Base-by-base conservation (phyloP, 768 basidiomycete species). In the Lactarius sanguifluus region DNA sequence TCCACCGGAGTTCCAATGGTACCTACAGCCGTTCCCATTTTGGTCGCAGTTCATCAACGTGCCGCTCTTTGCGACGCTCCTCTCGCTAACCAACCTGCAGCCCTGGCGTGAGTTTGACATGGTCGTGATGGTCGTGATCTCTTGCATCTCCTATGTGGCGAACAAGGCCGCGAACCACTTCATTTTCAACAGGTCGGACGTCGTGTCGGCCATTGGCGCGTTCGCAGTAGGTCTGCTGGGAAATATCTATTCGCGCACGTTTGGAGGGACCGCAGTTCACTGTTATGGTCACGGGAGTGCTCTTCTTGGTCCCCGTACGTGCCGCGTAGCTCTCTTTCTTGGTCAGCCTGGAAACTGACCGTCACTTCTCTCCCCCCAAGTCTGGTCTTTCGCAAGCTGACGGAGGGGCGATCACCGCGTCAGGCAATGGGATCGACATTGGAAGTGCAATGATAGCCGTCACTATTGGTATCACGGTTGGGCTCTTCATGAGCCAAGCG, bases 361-460 rank as follows among this genome's bases (percentile, higher is more conserved):
- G 45, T 64, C 52, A 58, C 18, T 63, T 63, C 20, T 30, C 57
- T 69, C 38, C 57, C 57, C 38, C 57, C 57, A 69, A 92, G 91
- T 91, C 90, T 64, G 92, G 92, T 52, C 82, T 94, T 57, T 91
- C 93, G 10, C 90, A 92, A 75, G 90, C 91, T 1, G 65, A 52
- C 9, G 92, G 92, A 59, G 92, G 91, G 5, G 57, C 62, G 43
- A 87, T 94, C 70, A 87, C 89, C 5, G 89, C 89, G 3, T 88
- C 89, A 69, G 91, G 90, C 23, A 86, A 85, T 72, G 88, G 87
- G 28, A 91, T 94, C 68, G 91, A 92, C 70, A 91, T 94, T 61
- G 90, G 92, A 68, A 86, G 87, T 40, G 89, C 92, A 9, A 93
- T 93, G 90, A 91, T 92, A 67, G 85, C 88, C n/a, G 92, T 94